phyloP scores from a whole-genome alignment of 345 rosid genomes.

The Psidium friedrichsthalianum region DNA sequence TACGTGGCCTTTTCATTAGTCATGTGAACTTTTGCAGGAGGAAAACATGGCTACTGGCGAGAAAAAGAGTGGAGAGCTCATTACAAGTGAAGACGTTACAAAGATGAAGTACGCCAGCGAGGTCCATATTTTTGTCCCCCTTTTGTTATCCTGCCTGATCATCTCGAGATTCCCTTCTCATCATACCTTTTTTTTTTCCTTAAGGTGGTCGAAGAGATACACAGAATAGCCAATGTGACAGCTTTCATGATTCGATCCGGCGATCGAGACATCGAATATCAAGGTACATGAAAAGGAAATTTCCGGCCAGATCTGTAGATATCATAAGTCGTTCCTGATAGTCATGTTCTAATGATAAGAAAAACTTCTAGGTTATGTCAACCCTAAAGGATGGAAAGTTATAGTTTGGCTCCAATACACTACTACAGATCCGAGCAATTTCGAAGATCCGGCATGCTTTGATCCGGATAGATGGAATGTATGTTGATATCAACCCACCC shows the following conservation, averaged over 20 bases:
- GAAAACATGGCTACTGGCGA: slow-evolving; percentile 12
- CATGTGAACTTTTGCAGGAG: slow-evolving; percentile 6
- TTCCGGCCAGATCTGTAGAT: not conserved
- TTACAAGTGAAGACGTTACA: slow-evolving; percentile 18
- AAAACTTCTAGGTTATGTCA: slow-evolving; percentile 8
- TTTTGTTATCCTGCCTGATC: too few relatives aligned
- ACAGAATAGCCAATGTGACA: slow-evolving; percentile 17
- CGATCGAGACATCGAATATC: slow-evolving; percentile 10
- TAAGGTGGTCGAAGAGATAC: slow-evolving; percentile 21
- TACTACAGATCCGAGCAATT: slow-evolving; percentile 14
- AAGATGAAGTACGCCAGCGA: slow-evolving; percentile 19
- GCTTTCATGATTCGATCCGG: not conserved
- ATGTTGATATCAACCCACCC: not conserved
- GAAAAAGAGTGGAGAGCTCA: slow-evolving; percentile 13
- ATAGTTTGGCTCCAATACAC: slow-evolving; percentile 14
- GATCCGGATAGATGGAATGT: slow-evolving; percentile 32
- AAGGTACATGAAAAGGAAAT: slow-evolving; percentile 1
- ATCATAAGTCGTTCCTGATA: not conserved
- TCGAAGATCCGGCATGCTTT: slow-evolving; percentile 21
- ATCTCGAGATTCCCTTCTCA: too few relatives aligned
- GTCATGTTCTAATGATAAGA: not conserved
- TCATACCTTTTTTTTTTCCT: too few relatives aligned
- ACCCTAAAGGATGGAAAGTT: slow-evolving; percentile 28
- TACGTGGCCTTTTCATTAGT: not conserved
- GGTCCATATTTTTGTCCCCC: not conserved